Base-by-base conservation (phyloP, 495 filamentous ascomycete genomes). In the Tuber calosporum region DNA sequence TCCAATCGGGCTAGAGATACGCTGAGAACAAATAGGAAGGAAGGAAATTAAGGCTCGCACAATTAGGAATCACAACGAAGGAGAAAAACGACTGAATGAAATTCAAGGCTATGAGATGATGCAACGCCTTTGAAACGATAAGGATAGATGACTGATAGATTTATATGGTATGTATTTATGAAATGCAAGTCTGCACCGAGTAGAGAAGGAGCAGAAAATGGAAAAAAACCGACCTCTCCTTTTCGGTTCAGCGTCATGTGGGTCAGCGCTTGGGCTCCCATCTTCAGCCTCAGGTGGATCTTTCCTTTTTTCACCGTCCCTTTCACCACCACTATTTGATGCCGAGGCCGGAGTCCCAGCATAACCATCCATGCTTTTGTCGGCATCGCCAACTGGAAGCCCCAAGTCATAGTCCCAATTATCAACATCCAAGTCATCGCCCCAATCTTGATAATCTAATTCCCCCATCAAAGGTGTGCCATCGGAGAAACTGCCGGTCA, bases 391-490 rank as follows among this genome's bases (percentile, higher is more conserved):
- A 20, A 58, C 75, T 70, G n/a, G 85, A 83, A 53, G 83, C 79
- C 42, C 87, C 70, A 89, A 88, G 71, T 92, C 91, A 80, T 87
- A 89, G 67, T 88, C 84, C 79, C 86, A 89, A 76, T 82, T 84
- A 79, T 93, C 90, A 66, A 89, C 86, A 43, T 94, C 91, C 74
- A 88, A 87, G 67, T 89, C 87, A 70, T 87, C 86, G 69, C 87
- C 87, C 45, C 82, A 81, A 68, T 83, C 86, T 13, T 75, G 77
- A 67, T 88, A 85, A 72, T 88, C 86, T 39, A 91, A 86, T 67
- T 90, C 89, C 79, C 91, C 94, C 72, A 96, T 86, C 80, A 90
- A 93, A 9, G 94, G 92, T 77, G 91, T 94, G 41, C 91, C 90
- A 72, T 94, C 87, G 80, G 45, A 81, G 80, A 74, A 82, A 58